Evolutionary conservation across 768 basidiomycete species (phyloP), one percentile per base, ranked within the genome.

Genomic region (Phanerochaete carnosa): DNA sequence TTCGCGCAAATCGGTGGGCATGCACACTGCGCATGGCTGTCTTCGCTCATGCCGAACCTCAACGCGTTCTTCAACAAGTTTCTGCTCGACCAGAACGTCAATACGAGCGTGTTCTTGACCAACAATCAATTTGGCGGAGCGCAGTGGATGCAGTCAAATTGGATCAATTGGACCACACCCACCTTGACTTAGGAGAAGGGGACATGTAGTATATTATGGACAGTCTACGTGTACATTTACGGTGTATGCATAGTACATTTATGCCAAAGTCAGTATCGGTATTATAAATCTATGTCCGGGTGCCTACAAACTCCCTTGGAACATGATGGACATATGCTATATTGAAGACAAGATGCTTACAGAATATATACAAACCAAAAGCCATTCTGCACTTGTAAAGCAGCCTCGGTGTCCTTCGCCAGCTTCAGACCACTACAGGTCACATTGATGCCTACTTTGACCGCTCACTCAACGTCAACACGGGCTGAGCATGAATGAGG

Each of bases 11-110:
- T 80, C 28, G 83, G 82, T 25, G 79, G 79, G 61, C 83, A 86
- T 63, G 69, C 69, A 23, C 84, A 86, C 65, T 86, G 84, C 70
- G 71, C 72, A 3, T 84, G 81, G 79, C 84, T 84, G 9, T 70
- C 77, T 3, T 67, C 62, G 39, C 76, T 82, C 59, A 75, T 79
- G 54, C 66, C 72, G 3, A 74, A 79, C 46, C 71, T 86, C 57
- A 76, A 75, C 58, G 83, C 83, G 13, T 86, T 83, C 68, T 70
- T 86, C 65, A 75, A 82, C 72, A 79, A 78, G 63, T 86, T 84
- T 73, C 69, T 86, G 68, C 73, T 80, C 55, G 77, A 72, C 25
- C 76, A 83, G 69, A 67, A 69, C 25, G 74, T 77, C 23, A 82
- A 76, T 72, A 85, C 84, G 15, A 76, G 72, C 65, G 74, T 78